Percentiles rank a stretch among this genome's conserved stretches.
phyloP scores from a whole-genome alignment of 768 basidiomycete genomes.

The Rhodotorula kratochvilovae region DNA sequence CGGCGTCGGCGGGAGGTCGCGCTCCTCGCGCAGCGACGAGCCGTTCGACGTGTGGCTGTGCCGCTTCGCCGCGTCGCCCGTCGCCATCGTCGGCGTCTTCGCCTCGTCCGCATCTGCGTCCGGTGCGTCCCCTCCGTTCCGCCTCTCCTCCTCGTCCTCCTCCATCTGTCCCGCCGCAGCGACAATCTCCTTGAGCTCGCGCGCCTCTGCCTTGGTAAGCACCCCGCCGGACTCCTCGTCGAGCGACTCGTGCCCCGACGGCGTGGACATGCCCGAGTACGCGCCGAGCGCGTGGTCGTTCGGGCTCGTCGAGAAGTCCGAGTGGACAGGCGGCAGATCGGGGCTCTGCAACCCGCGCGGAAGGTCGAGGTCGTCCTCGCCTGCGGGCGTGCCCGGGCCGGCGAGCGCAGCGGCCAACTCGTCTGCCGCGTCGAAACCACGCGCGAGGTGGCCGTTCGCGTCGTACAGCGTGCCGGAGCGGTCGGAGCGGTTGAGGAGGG shows the following conservation, averaged over 20 bases:
- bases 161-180: conserved; percentile 15
- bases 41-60: conserved; percentile 1
- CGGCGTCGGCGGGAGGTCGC: conserved; percentile 23
- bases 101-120: neutral
- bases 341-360: conserved; percentile 6
- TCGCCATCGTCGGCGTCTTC: neutral
- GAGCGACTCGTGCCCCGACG: conserved; percentile 22
- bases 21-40: neutral
- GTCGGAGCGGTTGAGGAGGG: conserved; percentile 77
- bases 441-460: conserved; percentile 68
- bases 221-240: conserved; percentile 32
- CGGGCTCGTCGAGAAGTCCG: conserved; percentile 8
- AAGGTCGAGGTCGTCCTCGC: neutral
- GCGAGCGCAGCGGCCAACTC: conserved; percentile 79
- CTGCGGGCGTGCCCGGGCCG: neutral
- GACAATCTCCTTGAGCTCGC: conserved; percentile 32
- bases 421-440: conserved; percentile 74
- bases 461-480: conserved; percentile 67
- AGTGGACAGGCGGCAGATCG: neutral
- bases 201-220: conserved; percentile 25
- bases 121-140: too few species aligned
- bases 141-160: neutral
- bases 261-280: conserved; percentile 24
- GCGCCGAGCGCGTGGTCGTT: neutral
- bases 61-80: neutral